phyloP scores from a whole-genome alignment of 78 protist species.

The Cavenderia fasciculata region DNA sequence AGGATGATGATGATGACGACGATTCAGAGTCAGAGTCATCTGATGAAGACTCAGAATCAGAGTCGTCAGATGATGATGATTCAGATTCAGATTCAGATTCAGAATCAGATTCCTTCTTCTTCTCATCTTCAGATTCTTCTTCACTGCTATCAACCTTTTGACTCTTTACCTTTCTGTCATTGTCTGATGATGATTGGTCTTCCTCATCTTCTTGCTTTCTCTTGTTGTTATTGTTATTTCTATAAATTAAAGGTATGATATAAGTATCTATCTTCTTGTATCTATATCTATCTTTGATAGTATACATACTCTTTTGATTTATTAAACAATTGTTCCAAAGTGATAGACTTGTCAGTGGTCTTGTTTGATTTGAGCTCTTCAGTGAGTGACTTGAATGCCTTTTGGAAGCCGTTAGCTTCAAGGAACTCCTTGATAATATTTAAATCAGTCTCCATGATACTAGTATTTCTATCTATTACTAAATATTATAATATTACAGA shows the following conservation, averaged over 20 bases:
- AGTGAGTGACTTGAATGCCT: neutral
- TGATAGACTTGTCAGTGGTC: neutral
- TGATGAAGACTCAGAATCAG: slow-evolving; percentile 7
- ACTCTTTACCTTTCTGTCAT: neutral
- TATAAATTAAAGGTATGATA: neutral
- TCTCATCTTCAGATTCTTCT: slow-evolving; percentile 18
- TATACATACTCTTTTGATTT: slow-evolving; percentile 10
- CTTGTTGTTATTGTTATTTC: neutral
- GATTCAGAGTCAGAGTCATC: neutral
- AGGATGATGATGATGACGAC: neutral
- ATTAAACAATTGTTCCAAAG: slow-evolving; percentile 9
- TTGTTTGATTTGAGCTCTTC: neutral
- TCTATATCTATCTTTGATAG: neutral
- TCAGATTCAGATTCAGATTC: neutral
- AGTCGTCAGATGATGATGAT: slow-evolving; percentile 12
- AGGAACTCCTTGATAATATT: neutral
- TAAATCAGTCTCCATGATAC: neutral
- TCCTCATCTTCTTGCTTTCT: slow-evolving; percentile 25
- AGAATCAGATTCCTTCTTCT: slow-evolving; percentile 5
- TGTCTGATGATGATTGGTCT: slow-evolving; percentile 19
- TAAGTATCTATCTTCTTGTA: neutral
- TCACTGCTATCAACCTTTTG: slow-evolving; percentile 4
- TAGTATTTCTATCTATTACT: neutral
- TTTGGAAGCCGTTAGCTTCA: slow-evolving; percentile 3
- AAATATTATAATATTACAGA: too few species aligned